These are phyloP conservation scores for Zangia roseola DNA, from an alignment of 768 basidiomycete species.

Conservation along the genomic window DNA sequence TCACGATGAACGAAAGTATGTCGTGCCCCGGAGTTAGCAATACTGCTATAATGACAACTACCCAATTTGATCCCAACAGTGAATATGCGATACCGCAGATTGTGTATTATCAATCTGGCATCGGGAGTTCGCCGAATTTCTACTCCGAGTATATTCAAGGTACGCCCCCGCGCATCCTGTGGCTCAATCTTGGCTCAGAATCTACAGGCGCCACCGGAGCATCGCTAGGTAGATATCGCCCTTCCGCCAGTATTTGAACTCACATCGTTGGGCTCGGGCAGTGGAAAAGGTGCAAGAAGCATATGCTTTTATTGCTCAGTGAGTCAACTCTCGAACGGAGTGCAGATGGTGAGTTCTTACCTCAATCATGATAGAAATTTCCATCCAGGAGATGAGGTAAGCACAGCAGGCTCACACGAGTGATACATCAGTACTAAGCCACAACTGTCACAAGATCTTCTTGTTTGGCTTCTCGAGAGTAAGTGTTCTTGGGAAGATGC, in stretches of 20 bases:
- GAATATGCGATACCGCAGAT: slow-evolving; percentile 52
- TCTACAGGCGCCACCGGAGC: slow-evolving; percentile 59
- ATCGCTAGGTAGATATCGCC: slow-evolving; percentile 47
- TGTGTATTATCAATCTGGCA: slow-evolving; percentile 63
- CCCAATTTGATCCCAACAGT: slow-evolving; percentile 16
- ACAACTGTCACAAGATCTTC: slow-evolving; percentile 52
- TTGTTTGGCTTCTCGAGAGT: slow-evolving; percentile 78
- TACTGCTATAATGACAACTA: neutral
- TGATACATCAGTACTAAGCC: neutral
- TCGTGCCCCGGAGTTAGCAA: neutral
- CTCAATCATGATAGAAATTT: slow-evolving; percentile 51
- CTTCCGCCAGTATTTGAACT: neutral
- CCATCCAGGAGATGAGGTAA: slow-evolving; percentile 67
- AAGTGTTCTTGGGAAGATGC: slow-evolving; percentile 12
- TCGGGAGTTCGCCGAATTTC: slow-evolving; percentile 55
- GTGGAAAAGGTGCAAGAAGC: slow-evolving; percentile 76
- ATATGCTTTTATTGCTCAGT: slow-evolving; percentile 82
- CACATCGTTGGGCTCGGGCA: slow-evolving; percentile 24
- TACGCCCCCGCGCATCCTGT: slow-evolving; percentile 19
- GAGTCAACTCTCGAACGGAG: slow-evolving; percentile 27
- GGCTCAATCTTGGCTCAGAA: slow-evolving; percentile 6
- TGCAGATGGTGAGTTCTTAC: neutral
- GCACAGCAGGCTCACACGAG: neutral
- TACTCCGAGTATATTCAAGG: slow-evolving; percentile 65
- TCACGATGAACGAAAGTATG: slow-evolving; percentile 43